These are phyloP conservation scores for Discostella pseudostelligera DNA, from an alignment of 108 stramenopile species.

Conservation along the genomic window DNA sequence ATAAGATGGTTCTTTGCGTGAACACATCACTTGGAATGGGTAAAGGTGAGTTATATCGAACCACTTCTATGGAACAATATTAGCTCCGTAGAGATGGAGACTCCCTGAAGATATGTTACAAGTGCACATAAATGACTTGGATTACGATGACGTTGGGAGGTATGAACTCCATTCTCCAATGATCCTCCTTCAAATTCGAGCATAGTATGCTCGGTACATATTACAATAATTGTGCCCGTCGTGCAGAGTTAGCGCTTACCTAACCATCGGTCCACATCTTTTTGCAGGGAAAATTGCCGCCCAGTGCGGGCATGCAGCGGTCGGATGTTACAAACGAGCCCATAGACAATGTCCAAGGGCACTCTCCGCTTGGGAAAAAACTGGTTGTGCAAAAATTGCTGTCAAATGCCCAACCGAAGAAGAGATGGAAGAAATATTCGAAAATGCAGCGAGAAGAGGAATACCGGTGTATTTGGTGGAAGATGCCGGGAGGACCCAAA, in stretches of 20 bases:
- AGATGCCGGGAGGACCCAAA: slow-evolving; percentile 94
- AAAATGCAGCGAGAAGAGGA: slow-evolving; percentile 56
- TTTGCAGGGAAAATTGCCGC: slow-evolving; percentile 81
- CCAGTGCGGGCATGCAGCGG: slow-evolving; percentile 89
- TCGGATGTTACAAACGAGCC: slow-evolving; percentile 86
- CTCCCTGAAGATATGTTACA: slow-evolving; percentile 31
- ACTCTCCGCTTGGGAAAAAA: slow-evolving; percentile 77
- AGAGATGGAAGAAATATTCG: slow-evolving; percentile 72
- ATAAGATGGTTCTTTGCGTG: slow-evolving; percentile 86
- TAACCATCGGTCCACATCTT: neutral
- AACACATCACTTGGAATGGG: slow-evolving; percentile 81
- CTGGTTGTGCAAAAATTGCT: slow-evolving; percentile 92
- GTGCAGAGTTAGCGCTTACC: no score
- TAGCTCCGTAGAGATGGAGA: neutral
- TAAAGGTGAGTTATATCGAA: slow-evolving; percentile 48
- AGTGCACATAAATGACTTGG: slow-evolving; percentile 9
- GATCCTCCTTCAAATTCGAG: slow-evolving; percentile 23
- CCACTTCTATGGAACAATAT: neutral
- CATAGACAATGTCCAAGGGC: slow-evolving; percentile 60
- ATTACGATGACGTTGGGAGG: slow-evolving; percentile 22
- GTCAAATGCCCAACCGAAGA: slow-evolving; percentile 83
- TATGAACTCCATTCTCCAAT: slow-evolving; percentile 27
- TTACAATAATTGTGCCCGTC: no score
- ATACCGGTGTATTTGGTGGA: slow-evolving; percentile 86
- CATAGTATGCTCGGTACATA: slow-evolving; percentile 36